Percentiles rank a stretch among this genome's conserved stretches.
phyloP scores from a whole-genome alignment of 345 rosid species.

The Linum trigynum region DNA sequence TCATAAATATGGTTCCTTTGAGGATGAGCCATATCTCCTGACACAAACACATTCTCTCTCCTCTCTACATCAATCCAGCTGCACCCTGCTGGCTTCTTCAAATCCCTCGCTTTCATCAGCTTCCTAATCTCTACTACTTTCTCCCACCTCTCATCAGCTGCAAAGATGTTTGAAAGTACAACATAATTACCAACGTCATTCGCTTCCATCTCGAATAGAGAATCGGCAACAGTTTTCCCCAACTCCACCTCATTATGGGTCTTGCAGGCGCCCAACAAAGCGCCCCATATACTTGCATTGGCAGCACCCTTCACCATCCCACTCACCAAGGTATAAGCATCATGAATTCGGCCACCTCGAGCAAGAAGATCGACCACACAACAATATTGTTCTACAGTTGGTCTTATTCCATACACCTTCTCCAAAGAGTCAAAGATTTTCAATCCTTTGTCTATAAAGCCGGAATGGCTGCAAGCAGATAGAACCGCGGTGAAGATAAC shows the following conservation, averaged over 20 bases:
- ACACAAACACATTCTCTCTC: slow-evolving; percentile 47
- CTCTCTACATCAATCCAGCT: slow-evolving; percentile 85
- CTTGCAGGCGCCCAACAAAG: slow-evolving; percentile 70
- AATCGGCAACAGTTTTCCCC: slow-evolving; percentile 47
- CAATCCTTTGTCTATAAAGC: slow-evolving; percentile 63
- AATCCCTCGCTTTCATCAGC: slow-evolving; percentile 50
- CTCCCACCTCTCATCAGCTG: slow-evolving; percentile 80
- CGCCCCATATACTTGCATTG: slow-evolving; percentile 63
- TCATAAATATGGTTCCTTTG: slow-evolving; percentile 35
- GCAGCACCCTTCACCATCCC: slow-evolving; percentile 50
- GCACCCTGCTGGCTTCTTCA: slow-evolving; percentile 76
- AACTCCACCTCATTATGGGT: slow-evolving; percentile 53
- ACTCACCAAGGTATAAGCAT: slow-evolving; percentile 54
- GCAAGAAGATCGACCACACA: slow-evolving; percentile 82
- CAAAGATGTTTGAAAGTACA: slow-evolving; percentile 71
- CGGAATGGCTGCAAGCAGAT: slow-evolving; percentile 83
- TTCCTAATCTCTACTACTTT: slow-evolving; percentile 65
- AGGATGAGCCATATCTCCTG: slow-evolving; percentile 69
- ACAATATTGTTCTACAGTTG: slow-evolving; percentile 65
- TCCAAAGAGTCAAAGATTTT: slow-evolving; percentile 46
- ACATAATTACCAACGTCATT: slow-evolving; percentile 53
- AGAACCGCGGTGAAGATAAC: slow-evolving; percentile 59
- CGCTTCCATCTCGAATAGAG: slow-evolving; percentile 51
- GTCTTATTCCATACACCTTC: slow-evolving; percentile 41
- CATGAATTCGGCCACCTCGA: slow-evolving; percentile 62